These are phyloP conservation scores for Hymenoscyphus linearis DNA, from an alignment of 2,329 filamentous ascomycete genomes.

Conservation along the genomic window DNA sequence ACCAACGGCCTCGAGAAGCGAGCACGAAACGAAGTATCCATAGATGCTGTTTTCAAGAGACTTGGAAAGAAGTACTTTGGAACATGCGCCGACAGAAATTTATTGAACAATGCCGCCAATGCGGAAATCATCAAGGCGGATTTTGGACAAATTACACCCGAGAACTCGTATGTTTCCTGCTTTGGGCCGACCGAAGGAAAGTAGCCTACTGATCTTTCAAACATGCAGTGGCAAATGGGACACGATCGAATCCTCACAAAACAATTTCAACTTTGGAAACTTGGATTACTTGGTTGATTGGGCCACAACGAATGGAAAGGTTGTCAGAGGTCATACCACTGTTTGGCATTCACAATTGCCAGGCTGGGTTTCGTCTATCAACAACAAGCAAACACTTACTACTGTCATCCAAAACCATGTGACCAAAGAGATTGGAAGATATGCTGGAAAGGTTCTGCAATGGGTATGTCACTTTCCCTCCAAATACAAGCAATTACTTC, in stretches of 20 bases:
- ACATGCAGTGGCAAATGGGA: conserved; percentile 10
- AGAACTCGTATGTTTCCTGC: conserved; percentile 44
- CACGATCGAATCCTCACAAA: conserved; percentile 19
- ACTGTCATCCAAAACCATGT: conserved; percentile 55
- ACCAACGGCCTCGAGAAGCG: conserved; percentile 3
- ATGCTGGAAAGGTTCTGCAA: conserved; percentile 56
- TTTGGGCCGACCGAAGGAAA: not conserved
- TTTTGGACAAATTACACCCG: conserved; percentile 60
- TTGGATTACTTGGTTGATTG: conserved; percentile 11
- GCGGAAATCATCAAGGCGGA: conserved; percentile 48
- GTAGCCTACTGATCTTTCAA: not conserved
- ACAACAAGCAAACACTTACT: conserved; percentile 46
- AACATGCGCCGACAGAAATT: conserved; percentile 47
- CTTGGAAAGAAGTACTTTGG: conserved; percentile 63
- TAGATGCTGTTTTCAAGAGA: conserved; percentile 51
- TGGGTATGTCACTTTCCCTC: conserved; percentile 33
- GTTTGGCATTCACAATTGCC: conserved; percentile 57
- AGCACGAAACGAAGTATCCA: conserved; percentile 32
- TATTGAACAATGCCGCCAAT: conserved; percentile 41
- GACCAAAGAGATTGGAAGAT: conserved; percentile 49
- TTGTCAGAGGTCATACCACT: conserved; percentile 59
- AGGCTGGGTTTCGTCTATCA: conserved; percentile 52
- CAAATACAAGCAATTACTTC: not conserved
- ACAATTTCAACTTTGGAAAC: conserved; percentile 23
- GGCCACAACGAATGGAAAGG: conserved; percentile 48